A percentile compares a stretch with the other conserved stretches of the same genome.
Conservation (phyloP, 2,329 filamentous ascomycete species). For the Leptodontidium sp. region DNA sequence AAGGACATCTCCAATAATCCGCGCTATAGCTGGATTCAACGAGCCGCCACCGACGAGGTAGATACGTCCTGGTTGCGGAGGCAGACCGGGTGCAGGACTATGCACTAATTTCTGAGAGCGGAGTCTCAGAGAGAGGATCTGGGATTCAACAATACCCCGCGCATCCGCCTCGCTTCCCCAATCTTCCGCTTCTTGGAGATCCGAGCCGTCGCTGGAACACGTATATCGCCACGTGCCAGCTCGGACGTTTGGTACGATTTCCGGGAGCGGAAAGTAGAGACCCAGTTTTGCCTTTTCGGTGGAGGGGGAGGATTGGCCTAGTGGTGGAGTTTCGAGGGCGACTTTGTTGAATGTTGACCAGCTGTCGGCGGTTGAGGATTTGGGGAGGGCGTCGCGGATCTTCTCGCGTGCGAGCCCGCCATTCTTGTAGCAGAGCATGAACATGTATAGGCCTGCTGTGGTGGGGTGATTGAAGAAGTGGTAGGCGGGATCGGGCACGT, state of each 20-base stretch:
- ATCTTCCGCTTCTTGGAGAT: conserved; percentile 51
- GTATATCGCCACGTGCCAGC: conserved; percentile 88
- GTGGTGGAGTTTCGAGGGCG: conserved; percentile 71
- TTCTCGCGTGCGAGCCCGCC: conserved; percentile 91
- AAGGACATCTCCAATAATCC: conserved; percentile 85
- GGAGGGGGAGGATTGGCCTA: conserved; percentile 64
- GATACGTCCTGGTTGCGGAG: conserved; percentile 85
- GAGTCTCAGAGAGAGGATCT: conserved; percentile 88
- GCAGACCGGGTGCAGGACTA: conserved; percentile 62
- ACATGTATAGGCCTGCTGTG: conserved; percentile 93
- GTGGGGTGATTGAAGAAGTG: conserved; percentile 99
- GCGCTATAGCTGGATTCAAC: conserved; percentile 87
- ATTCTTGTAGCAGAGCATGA: conserved; percentile 99
- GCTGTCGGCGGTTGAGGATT: conserved; percentile 57
- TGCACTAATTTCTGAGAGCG: conserved; percentile 81
- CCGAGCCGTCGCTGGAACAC: conserved; percentile 62
- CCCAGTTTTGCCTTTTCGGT: conserved; percentile 78
- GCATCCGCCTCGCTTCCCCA: conserved; percentile 77
- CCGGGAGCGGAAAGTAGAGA: conserved; percentile 93
- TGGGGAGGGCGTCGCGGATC: conserved; percentile 81
- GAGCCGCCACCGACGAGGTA: conserved; percentile 96
- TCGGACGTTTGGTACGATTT: conserved; percentile 92
- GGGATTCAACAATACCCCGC: conserved; percentile 90
- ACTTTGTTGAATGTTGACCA: conserved; percentile 86
- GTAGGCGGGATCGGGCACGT: conserved; percentile 88